Percentiles rank a stretch among this genome's conserved stretches.
phyloP scores from a whole-genome alignment of 169 alveolate genomes.

The Plasmodium sp. region DNA sequence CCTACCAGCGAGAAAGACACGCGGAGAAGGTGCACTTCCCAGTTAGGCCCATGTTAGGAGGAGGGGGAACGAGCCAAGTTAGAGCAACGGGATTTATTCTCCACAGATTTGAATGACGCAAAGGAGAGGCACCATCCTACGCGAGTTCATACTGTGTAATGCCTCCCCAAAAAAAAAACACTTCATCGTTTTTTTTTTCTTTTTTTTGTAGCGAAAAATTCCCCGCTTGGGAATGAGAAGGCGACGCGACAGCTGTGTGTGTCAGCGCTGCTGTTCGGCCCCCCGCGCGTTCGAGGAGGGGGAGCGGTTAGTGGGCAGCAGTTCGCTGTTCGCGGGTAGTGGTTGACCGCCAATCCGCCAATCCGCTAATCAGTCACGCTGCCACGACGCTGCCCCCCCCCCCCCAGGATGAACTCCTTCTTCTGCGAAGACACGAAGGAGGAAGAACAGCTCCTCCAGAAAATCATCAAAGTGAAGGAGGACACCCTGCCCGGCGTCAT shows the following conservation, averaged over 20 bases:
- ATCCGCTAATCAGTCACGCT: background rate
- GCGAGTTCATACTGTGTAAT: background rate
- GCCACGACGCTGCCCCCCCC: background rate
- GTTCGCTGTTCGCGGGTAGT: background rate
- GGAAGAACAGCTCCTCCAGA: constrained; percentile 57
- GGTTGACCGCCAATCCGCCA: too few relatives aligned
- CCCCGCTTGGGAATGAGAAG: background rate
- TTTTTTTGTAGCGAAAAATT: background rate
- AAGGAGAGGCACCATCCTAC: background rate
- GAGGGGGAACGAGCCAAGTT: background rate
- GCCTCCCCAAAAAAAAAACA: background rate
- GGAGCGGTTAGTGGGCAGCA: background rate
- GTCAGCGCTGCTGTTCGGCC: background rate
- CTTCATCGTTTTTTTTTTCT: background rate
- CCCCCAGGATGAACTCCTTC: constrained; percentile 26
- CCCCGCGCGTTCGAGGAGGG: background rate
- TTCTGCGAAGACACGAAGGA: constrained; percentile 62
- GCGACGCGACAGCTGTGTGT: background rate
- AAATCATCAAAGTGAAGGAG: background rate
- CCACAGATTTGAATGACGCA: background rate
- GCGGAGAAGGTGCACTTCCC: background rate
- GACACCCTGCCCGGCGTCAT: constrained; percentile 25
- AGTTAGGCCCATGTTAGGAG: background rate
- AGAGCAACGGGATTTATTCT: background rate
- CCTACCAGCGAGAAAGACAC: background rate